phyloP scores from a whole-genome alignment of 2,329 filamentous ascomycete species.

The Colletotrichum navitas region DNA sequence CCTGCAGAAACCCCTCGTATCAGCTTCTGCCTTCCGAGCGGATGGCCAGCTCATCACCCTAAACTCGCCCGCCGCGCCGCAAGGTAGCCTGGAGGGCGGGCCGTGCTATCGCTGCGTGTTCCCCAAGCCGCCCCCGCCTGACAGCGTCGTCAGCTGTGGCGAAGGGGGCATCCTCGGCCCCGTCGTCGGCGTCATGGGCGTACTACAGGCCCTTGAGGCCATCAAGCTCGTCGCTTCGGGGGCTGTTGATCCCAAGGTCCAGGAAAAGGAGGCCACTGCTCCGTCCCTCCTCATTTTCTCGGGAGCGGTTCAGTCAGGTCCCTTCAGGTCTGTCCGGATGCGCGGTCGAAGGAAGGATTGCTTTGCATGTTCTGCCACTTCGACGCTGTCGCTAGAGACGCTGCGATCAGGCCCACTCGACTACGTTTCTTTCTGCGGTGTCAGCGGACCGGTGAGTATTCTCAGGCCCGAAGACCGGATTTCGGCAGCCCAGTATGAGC shows the following conservation, averaged over 20 bases:
- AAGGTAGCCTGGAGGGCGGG: conserved; percentile 71
- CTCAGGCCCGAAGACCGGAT: conserved; percentile 76
- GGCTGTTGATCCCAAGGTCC: conserved; percentile 45
- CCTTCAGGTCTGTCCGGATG: conserved; percentile 82
- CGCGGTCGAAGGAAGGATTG: conserved; percentile 78
- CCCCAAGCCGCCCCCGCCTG: conserved; percentile 85
- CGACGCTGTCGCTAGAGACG: conserved; percentile 72
- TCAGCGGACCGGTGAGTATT: conserved; percentile 64
- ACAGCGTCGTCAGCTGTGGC: conserved; percentile 86
- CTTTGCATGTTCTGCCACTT: conserved; percentile 77
- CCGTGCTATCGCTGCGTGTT: conserved; percentile 97
- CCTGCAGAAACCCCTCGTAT: conserved; percentile 82
- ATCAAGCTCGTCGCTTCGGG: conserved; percentile 80
- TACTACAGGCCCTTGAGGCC: conserved; percentile 89
- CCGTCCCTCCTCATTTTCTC: conserved; percentile 63
- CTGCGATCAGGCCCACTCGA: conserved; percentile 77
- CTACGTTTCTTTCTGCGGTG: conserved; percentile 89
- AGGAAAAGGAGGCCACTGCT: conserved; percentile 34
- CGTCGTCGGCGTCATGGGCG: conserved; percentile 93
- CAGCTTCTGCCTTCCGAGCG: conserved; percentile 87
- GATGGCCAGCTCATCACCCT: conserved; percentile 92
- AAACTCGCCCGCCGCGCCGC: conserved; percentile 79
- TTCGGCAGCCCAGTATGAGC: conserved; percentile 70
- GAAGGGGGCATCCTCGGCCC: conserved; percentile 94
- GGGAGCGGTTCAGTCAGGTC: conserved; percentile 52